Evolutionary conservation across 2,329 filamentous ascomycete genomes (phyloP), one percentile per base, ranked within the genome.

Genomic region (Trichoderma cornu-damae): DNA sequence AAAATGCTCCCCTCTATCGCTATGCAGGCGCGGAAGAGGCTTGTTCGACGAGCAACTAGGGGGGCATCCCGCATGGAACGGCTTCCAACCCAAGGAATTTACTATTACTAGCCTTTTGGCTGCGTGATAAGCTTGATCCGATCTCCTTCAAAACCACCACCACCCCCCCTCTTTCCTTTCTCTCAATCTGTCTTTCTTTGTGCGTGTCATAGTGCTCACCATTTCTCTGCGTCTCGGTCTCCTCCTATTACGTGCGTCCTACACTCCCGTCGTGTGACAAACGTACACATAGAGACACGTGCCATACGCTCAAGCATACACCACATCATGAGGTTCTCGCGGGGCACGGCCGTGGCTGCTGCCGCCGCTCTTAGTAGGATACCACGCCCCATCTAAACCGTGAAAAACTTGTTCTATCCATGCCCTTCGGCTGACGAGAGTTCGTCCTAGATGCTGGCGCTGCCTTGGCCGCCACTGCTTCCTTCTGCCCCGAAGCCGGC

Each of bases 401-500:
- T 20, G n/a, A n/a, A n/a, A n/a, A n/a, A 12, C 16, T 28, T 16
- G 11, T 7, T 18, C n/a, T 30, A 16, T 26, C n/a, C 1, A 32
- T 30, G 5, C 3, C 30, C 22, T 52, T 37, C 18, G 18, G 14
- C 14, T 59, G 38, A 56, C 35, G 4, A 14, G 22, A 6, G 11
- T 11, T 24, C 22, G 4, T 22, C 22, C 34, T 38, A 71, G 69
- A 63, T 49, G 60, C 60, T 8, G 51, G 58, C 14, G 59, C 56
- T 9, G 60, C 60, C 16, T 63, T 58, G 5, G 69, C 69, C 46
- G 63, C 63, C 24, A 66, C 69, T 20, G 63, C 66, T 3, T 65
- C 69, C 3, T 70, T 71, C 63, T 83, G 80, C 62, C 73, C 78
- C 40, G 66, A 68, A 32, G 65, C 63, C 28, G 62, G 70, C n/a